Base-by-base conservation (phyloP, 1,139 yeast species). In the Blastobotrys serpentis region DNA sequence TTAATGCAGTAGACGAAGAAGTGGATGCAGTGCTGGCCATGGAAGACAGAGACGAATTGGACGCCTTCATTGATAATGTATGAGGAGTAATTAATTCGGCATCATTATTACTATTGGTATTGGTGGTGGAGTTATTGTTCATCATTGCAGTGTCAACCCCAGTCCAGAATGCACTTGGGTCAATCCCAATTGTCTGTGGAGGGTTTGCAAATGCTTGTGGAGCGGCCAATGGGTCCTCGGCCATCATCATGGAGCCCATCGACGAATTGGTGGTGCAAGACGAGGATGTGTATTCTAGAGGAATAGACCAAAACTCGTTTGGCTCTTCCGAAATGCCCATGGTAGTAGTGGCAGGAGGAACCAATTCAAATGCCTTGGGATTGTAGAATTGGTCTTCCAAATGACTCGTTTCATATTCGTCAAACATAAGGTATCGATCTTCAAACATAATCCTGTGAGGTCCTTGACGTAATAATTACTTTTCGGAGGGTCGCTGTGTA, bases 141-240 rank as follows among this genome's bases (percentile, higher is more conserved):
- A 34, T 34, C 32, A 11, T 36, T 4, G 19, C 23, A n/a, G 40
- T n/a, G 22, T 36, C 40, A 13, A 36, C 23, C 5, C 40, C 40
- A 13, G 40, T 36, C 40, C 40, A 36, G 22, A 36, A 36, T 13
- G 40, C 40, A 36, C 40, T 36, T 11, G 40, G 40, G 40, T 36
- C 40, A 8, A 36, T 19, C 3, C 23, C 40, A 7, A 17, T 33
- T 17, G 17, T 4, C 11, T 13, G 38, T 19, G 26, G 14, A 5
- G 26, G 11, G 26, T 11, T 8, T 14, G 41, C 10, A 37, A 17
- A 13, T 8, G 13, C 16, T 8, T 6, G 16, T 21, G 26, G 16
- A 5, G 41, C 14, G 32, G 32, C 14, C 32, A 29, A 14, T 11
- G 5, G 8, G 8, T 23, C 26, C 26, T 23, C 26, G n/a, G 37